Evolutionary conservation across 2,329 filamentous ascomycete genomes (phyloP), one percentile per base, ranked within the genome.

Genomic region (Cladosporium velox): DNA sequence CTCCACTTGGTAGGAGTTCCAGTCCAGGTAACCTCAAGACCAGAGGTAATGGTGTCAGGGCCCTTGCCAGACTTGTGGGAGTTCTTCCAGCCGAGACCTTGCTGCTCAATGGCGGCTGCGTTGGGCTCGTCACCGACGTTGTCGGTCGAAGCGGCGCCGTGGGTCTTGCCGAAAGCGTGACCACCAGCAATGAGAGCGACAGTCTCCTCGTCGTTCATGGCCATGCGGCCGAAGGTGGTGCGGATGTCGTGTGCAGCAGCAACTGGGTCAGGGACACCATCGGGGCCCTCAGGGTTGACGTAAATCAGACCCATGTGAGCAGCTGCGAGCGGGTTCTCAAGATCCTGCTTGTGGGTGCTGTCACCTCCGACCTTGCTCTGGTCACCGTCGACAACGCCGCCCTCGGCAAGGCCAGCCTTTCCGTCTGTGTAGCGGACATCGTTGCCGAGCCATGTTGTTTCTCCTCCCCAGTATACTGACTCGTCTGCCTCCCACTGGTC

Each of bases 201-300:
- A 0, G 91, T 93, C 83, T 93, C 91, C 79, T 91, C 88, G 75
- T 93, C 90, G 75, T 91, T 87, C 91, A 93, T 93, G 68, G 88
- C 90, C 90, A 93, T 93, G 77, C 90, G 90, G 69, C 83, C 84
- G 72, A 93, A 93, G 21, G 91, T 91, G 66, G 83, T 84, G 69
- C 90, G 89, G 75, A 93, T 93, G 73, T 93, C 91, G 66, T 84
- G 79, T 51, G 87, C 91, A 1, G 91, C 85, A 15, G 88, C 88
- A 49, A 88, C 77, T 24, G 90, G 88, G 74, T 93, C 90, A 3
- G 90, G 88, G 65, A 85, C 85, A 67, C 87, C 90, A 71, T 92
- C 88, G 32, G 91, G 91, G 8, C 91, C 90, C 77, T 92, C 89
- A 2, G 91, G 90, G 81, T 93, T 92, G 68, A 92, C 90, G 77